Evolutionary conservation across 2,329 filamentous ascomycete genomes (phyloP).

Genomic region (Trichocomaceae sp.): DNA sequence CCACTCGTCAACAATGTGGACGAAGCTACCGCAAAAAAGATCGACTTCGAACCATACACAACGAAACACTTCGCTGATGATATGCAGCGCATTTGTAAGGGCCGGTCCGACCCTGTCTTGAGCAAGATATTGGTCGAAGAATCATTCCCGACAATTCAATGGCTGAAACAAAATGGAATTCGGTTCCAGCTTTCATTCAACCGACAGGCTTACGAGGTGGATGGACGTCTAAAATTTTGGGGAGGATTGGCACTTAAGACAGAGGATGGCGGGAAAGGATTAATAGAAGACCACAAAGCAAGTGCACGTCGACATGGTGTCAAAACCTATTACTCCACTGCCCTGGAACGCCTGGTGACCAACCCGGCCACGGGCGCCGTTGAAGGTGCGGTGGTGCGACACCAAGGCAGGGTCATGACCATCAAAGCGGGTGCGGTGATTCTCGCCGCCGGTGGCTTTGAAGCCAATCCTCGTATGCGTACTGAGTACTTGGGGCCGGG

Average conservation of each 20-base stretch:
- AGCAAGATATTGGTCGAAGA: slow-evolving; percentile 46
- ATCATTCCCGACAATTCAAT: slow-evolving; percentile 47
- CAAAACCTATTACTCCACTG: slow-evolving; percentile 42
- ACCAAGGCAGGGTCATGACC: slow-evolving; percentile 7
- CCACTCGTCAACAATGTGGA: slow-evolving; percentile 57
- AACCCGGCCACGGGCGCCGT: slow-evolving; percentile 18
- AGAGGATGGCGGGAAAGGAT: slow-evolving; percentile 53
- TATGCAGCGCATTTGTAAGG: slow-evolving; percentile 50
- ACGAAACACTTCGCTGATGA: slow-evolving; percentile 50
- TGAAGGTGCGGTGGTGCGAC: slow-evolving; percentile 18
- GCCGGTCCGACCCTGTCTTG: slow-evolving; percentile 48
- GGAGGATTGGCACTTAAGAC: slow-evolving; percentile 58
- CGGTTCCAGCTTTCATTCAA: slow-evolving; percentile 58
- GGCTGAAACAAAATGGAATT: slow-evolving; percentile 51
- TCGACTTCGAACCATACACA: slow-evolving; percentile 56
- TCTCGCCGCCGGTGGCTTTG: slow-evolving; percentile 54
- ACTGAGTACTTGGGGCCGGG: slow-evolving; percentile 50
- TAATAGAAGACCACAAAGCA: slow-evolving; percentile 46
- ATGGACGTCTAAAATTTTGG: slow-evolving; percentile 59
- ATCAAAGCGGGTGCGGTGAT: slow-evolving; percentile 23
- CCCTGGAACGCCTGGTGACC: slow-evolving; percentile 28
- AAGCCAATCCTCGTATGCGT: slow-evolving; percentile 54
- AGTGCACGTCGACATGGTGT: slow-evolving; percentile 43
- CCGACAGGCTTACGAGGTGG: slow-evolving; percentile 59
- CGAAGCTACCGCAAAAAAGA: slow-evolving; percentile 39